These are phyloP conservation scores for Plasmopara halstedii DNA, from an alignment of 352 stramenopile species.

Conservation along the genomic window DNA sequence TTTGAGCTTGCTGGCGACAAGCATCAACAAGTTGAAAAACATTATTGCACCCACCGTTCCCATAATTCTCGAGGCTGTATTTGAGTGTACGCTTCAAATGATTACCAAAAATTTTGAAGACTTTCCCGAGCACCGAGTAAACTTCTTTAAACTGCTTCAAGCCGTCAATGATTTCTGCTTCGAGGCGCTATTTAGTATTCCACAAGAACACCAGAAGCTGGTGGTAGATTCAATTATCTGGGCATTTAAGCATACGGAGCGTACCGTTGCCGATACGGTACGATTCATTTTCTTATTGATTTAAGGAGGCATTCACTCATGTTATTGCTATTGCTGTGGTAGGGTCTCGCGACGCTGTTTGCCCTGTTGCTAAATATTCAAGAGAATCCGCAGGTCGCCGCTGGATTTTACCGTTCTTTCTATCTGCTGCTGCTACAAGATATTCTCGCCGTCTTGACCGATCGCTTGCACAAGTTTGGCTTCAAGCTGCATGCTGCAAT, in stretches of 20 bases:
- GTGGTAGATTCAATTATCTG: conserved; percentile 99
- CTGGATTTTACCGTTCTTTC: conserved; percentile 98
- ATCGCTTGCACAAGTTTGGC: conserved; percentile 97
- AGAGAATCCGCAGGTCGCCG: conserved; percentile 90
- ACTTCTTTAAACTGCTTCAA: conserved; percentile 98
- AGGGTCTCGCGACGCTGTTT: conserved; percentile 94
- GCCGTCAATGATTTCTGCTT: conserved; percentile 96
- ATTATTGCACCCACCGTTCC: conserved; percentile 83
- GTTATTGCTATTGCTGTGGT: not conserved
- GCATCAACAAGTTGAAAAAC: conserved; percentile 95
- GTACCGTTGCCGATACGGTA: conserved; percentile 96
- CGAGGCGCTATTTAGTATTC: conserved; percentile 95
- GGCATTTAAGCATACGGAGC: conserved; percentile 99
- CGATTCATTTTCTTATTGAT: conserved; percentile 8
- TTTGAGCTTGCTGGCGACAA: conserved; percentile 92
- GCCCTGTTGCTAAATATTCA: conserved; percentile 96
- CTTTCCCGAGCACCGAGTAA: conserved; percentile 97
- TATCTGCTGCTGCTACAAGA: conserved; percentile 92
- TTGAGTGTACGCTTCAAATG: conserved; percentile 98
- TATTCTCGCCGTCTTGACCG: conserved; percentile 96
- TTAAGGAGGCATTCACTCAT: too few relatives aligned
- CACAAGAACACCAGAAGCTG: conserved; percentile 96
- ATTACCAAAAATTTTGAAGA: conserved; percentile 99
- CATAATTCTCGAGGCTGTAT: conserved; percentile 95
- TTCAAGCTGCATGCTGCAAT: conserved; percentile 98